Conservation (phyloP, 106 monocot species). For the Apostasia ramifera region DNA sequence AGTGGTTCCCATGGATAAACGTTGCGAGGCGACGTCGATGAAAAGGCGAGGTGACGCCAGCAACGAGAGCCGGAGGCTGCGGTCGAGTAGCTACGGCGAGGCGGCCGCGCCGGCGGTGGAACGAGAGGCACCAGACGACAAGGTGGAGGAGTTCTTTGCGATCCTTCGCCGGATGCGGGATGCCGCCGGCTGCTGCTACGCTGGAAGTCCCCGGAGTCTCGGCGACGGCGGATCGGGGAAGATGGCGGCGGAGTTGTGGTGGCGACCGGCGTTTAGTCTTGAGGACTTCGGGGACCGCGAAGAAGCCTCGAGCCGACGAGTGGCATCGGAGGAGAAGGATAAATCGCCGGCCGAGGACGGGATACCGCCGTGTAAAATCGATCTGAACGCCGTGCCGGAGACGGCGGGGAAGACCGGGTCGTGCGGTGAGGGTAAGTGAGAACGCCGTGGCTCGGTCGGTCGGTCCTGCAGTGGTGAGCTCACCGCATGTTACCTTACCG, state of each 20-base stretch:
- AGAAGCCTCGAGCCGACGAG: not conserved
- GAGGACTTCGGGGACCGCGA: conserved; percentile 7
- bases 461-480: no score
- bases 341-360: not conserved
- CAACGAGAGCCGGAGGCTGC: not conserved
- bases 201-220: not conserved
- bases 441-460: no score
- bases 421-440: no score
- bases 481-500: no score
- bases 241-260: not conserved
- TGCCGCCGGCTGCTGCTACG: not conserved
- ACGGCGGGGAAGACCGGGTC: not conserved
- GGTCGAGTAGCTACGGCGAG: not conserved
- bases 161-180: conserved; percentile 16
- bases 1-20: not conserved
- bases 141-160: conserved; percentile 21
- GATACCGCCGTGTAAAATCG: not conserved
- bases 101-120: not conserved
- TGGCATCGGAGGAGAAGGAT: not conserved
- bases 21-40: not conserved
- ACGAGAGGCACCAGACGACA: conserved; percentile 1
- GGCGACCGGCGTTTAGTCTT: not conserved
- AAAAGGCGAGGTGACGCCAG: not conserved
- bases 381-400: conserved; percentile 12
- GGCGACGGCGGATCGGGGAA: not conserved